Conservation (phyloP, 495 filamentous ascomycete genomes). For the Massariosphaeria phaeospora region DNA sequence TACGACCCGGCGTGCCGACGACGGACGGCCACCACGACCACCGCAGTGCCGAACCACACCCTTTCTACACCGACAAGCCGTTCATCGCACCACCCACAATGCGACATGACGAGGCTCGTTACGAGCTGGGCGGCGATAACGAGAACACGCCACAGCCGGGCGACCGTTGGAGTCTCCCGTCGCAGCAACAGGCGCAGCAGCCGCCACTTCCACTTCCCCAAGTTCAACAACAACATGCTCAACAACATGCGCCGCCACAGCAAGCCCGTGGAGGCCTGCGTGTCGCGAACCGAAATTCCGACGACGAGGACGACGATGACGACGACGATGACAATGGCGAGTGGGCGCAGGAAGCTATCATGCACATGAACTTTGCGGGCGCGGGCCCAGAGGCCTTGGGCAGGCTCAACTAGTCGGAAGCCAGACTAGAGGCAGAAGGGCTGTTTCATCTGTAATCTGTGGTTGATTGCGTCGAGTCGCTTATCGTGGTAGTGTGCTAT, state of each 20-base stretch:
- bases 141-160: background rate
- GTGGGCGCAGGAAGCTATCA: conserved; percentile 39
- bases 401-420: conserved; percentile 12
- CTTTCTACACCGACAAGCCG: conserved; percentile 21
- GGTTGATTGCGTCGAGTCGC: too few species aligned
- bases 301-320: conserved; percentile 14
- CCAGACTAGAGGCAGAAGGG: too few species aligned
- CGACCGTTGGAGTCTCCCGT: conserved; percentile 4
- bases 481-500: too few species aligned
- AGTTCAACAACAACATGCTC: too few species aligned
- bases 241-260: too few species aligned
- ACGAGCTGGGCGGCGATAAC: too few species aligned
- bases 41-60: too few species aligned
- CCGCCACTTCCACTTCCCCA: conserved; percentile 1
- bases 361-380: conserved; percentile 37
- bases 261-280: conserved; percentile 32
- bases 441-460: background rate
- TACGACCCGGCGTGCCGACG: conserved; percentile 2
- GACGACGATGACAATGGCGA: too few species aligned
- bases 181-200: too few species aligned
- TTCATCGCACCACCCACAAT: too few species aligned
- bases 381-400: conserved; percentile 7
- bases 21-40: conserved; percentile 15
- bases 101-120: too few species aligned
- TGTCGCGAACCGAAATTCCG: conserved; percentile 34